A percentile compares a stretch with the other conserved stretches of the same genome.
These are phyloP conservation scores for Populus deltoides DNA, from an alignment of 345 rosid genomes.

Conservation along the genomic window DNA sequence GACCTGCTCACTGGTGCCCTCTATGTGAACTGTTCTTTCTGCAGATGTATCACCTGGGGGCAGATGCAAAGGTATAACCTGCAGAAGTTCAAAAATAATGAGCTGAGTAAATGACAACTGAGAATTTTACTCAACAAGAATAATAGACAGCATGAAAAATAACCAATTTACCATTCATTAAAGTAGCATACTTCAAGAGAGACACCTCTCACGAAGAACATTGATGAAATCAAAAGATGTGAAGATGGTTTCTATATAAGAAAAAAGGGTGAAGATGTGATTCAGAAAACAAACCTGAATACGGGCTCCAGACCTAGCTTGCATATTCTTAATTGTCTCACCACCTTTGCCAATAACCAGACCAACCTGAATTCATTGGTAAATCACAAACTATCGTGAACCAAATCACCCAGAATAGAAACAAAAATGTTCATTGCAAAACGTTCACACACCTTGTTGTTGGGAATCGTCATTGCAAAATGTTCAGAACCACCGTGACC, in stretches of 20 bases:
- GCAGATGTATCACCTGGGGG: slow-evolving; percentile 87
- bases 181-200: not conserved
- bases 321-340: slow-evolving; percentile 95
- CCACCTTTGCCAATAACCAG: slow-evolving; percentile 99
- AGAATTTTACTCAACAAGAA: not conserved
- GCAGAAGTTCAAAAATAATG: slow-evolving; percentile 11
- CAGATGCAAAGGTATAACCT: slow-evolving; percentile 96
- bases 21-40: slow-evolving; percentile 82
- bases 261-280: not conserved
- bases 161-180: not conserved
- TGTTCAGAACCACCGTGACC: slow-evolving; percentile 78
- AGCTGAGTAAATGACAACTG: not conserved
- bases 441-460: slow-evolving; percentile 72
- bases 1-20: slow-evolving; percentile 88
- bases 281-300: slow-evolving; percentile 62
- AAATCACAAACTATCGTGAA: slow-evolving; percentile 22
- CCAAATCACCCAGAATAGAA: slow-evolving; percentile 10
- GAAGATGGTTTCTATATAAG: not conserved
- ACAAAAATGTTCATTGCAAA: slow-evolving; percentile 54
- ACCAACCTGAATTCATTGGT: slow-evolving; percentile 70
- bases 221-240: not conserved
- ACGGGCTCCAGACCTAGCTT: slow-evolving; percentile 90
- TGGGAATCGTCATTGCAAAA: slow-evolving; percentile 71
- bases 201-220: not conserved
- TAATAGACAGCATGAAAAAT: not conserved